Evolutionary conservation across 2,329 filamentous ascomycete species (phyloP), one percentile per base, ranked within the genome.

Genomic region (Emmonsiellopsis sp.): DNA sequence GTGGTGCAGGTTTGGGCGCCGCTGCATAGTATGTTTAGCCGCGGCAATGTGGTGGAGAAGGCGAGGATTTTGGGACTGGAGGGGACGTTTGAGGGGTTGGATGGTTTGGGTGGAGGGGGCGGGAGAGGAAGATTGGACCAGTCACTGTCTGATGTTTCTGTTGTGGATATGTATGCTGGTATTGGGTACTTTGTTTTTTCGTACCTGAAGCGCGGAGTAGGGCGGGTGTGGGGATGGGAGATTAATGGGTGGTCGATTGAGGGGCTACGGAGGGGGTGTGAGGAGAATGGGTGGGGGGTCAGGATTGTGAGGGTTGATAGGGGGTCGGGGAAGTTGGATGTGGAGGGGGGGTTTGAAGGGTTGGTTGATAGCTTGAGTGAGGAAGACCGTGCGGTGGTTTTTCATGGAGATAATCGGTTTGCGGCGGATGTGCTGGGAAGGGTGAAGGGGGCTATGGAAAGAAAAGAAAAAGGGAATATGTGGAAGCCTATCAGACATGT

Each of bases 121-220:
- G 8, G 32, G 32, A n/a, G 34, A 37, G 50, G 52, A 13, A 62
- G 61, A 26, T 56, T 67, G 42, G 56, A 50, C 26, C 63, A 64
- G 60, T 53, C 32, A 32, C 61, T 56, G 10, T 50, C 51, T 7
- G 63, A 68, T 30, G 63, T 70, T 16, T 67, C 68, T 49, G 73
- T 75, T 0, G 80, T 94, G 0, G 92, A 97, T 68, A 73, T 97
- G 55, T 96, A 95, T 72, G 89, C 87, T 0, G 92, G 92, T 0
- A 95, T 96, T 59, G 92, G 92, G 5, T 96, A 96, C 70, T 96
- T 97, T 70, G 82, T 86, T 3, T 95, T 96, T 64, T 87, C 83
- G 34, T 96, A 95, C 70, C 79, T 84, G 6, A 77, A 75, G 55
- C 79, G 85, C 15, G 89, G 89, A 0, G 73, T 91, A 62, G 73